These are phyloP conservation scores for Colletotrichum somersetense DNA, from an alignment of 2,329 filamentous ascomycete species.

Conservation along the genomic window DNA sequence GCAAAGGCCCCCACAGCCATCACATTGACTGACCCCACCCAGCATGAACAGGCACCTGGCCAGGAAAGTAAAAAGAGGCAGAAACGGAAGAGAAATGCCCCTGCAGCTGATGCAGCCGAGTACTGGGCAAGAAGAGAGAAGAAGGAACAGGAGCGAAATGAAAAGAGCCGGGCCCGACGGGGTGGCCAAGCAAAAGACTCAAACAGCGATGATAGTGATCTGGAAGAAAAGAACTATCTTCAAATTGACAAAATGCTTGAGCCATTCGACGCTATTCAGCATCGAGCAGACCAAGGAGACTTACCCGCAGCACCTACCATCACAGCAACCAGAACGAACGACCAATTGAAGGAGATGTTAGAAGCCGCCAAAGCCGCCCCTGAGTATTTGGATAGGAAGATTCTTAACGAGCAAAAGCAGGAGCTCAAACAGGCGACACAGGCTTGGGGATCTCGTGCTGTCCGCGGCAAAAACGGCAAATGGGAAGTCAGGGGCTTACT, in stretches of 20 bases:
- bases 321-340: background rate
- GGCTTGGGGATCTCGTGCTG: background rate
- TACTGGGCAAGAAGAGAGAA: constrained; percentile 12
- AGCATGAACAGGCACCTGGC: background rate
- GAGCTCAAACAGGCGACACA: background rate
- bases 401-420: background rate
- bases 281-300: constrained; percentile 9
- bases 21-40: no score
- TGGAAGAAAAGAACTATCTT: background rate
- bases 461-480: background rate
- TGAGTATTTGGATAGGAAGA: background rate
- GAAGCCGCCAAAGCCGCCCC: background rate
- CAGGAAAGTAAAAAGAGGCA: background rate
- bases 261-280: background rate
- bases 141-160: background rate
- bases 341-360: constrained; percentile 22
- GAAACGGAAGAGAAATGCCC: background rate
- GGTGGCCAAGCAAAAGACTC: no score
- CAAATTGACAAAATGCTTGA: background rate
- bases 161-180: no score
- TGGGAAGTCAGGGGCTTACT: constrained; percentile 1
- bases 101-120: background rate
- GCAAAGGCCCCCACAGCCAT: background rate
- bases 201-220: no score
- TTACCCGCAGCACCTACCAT: background rate